Conservation (phyloP, 495 filamentous ascomycete species). For the Pseudoneurospora amorphoporcata region DNA sequence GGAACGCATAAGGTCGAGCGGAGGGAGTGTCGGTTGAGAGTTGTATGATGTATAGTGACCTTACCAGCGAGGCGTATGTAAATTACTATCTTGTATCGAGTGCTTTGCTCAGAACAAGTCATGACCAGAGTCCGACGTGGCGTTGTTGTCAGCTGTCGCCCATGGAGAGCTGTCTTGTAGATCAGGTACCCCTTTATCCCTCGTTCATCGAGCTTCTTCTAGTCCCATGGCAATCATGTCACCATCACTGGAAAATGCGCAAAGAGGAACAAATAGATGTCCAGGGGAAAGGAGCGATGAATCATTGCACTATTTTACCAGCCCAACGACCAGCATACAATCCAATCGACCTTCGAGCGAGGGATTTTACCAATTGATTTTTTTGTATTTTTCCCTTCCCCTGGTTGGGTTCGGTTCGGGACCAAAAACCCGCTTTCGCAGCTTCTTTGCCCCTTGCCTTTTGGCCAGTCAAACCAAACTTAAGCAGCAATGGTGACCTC, state of each 20-base stretch:
- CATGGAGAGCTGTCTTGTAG: too few relatives aligned
- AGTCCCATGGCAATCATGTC: neutral
- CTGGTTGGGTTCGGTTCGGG: neutral
- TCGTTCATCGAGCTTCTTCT: neutral
- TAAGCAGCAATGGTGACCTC: slow-evolving; percentile 99
- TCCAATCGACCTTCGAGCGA: neutral
- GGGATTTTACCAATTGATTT: neutral
- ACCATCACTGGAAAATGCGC: neutral
- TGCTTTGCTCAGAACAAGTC: neutral
- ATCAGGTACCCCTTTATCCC: neutral
- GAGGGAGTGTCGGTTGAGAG: neutral
- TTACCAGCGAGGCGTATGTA: neutral
- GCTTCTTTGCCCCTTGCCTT: neutral
- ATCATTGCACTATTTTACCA: neutral
- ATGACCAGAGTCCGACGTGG: neutral
- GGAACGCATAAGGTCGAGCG: neutral
- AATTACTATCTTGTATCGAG: neutral
- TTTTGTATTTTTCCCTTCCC: neutral
- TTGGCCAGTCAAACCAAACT: slow-evolving; percentile 10
- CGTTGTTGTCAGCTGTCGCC: too few relatives aligned
- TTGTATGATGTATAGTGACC: neutral
- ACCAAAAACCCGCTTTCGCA: neutral
- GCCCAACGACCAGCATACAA: neutral
- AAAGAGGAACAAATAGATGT: neutral
- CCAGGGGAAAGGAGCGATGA: neutral